Base-by-base conservation (phyloP, 352 stramenopile genomes). In the Phytophthora hibernalis region DNA sequence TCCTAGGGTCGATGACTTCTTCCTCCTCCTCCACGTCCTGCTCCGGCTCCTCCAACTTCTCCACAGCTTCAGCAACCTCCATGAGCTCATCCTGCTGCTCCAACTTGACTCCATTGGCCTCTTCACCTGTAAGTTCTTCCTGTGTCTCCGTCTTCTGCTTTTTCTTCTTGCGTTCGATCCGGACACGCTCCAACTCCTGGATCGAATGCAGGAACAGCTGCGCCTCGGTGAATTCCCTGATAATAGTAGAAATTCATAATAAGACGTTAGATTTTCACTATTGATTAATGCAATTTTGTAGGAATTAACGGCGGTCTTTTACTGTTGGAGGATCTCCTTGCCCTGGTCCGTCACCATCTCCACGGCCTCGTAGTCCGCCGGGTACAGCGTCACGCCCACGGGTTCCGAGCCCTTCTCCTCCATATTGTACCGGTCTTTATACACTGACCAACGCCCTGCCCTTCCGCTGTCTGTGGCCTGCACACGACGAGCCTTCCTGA, bases 151-250 rank as follows among this genome's bases (percentile, higher is more conserved):
- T 69, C 67, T 61, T 68, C 61, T 74, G 72, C 31, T 84, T 93
- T 56, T 82, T 85, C 69, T 91, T 92, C 51, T 82, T 90, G 18
- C 65, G 68, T 59, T 94, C 81, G 1, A 65, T 44, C 0, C 85
- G 85, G 24, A 79, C 72, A 10, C 79, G 76, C 54, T 95, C 84
- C 53, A 96, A 72, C 66, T 95, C 84, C 44, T 92, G 79, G 61
- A 95, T 93, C 65, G 87, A 84, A 70, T 95, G 86, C 61, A 89
- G 55, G 61, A 93, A 96, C 42, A 93, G 44, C 67, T 96, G 87
- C 50, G 82, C 83, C 33, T 95, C 85, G 18, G 84, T 88, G 49
- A 95, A 93, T 40, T 96, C 87, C 65, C 89, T 96, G 47, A 2
- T 5, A 47, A 22, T 20, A 52, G 33, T 31, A 55, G 56, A 33